phyloP scores from a whole-genome alignment of 495 filamentous ascomycete genomes.

The Penicillium malachiteum region DNA sequence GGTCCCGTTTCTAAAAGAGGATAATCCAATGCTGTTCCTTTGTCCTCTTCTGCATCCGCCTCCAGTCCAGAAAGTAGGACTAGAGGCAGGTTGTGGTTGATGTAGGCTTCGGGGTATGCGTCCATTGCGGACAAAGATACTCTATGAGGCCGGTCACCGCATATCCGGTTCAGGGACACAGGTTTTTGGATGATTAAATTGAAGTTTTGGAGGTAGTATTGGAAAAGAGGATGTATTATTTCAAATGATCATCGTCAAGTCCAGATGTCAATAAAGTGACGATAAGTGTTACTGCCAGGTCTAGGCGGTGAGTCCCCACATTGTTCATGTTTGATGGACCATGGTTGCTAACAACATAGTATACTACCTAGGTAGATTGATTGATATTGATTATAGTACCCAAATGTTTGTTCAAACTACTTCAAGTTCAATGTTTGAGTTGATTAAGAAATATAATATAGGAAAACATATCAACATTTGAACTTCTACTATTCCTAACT shows the following conservation, averaged over 20 bases:
- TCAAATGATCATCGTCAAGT: neutral
- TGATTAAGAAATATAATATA: too few relatives aligned
- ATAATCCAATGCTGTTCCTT: conserved; percentile 26
- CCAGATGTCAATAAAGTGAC: too few relatives aligned
- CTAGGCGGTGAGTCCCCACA: too few relatives aligned
- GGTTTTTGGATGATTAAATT: neutral
- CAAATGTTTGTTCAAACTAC: too few relatives aligned
- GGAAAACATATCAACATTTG: too few relatives aligned
- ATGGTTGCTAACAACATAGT: too few relatives aligned
- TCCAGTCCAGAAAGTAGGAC: conserved; percentile 75
- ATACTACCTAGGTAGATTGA: too few relatives aligned
- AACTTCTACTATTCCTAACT: too few relatives aligned
- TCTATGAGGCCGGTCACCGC: conserved; percentile 35
- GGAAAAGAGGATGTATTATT: neutral
- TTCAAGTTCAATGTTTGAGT: too few relatives aligned
- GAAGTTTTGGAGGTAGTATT: neutral
- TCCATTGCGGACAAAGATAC: conserved; percentile 66
- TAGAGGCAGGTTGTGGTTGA: conserved; percentile 79
- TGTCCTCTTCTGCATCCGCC: conserved; percentile 24
- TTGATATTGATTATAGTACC: too few relatives aligned
- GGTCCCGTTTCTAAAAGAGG: conserved; percentile 57
- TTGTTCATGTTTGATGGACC: too few relatives aligned
- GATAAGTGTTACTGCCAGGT: too few relatives aligned
- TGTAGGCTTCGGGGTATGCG: conserved; percentile 76
- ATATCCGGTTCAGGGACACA: conserved; percentile 25